These are phyloP conservation scores for Rhododendron molle DNA, from an alignment of 148 eudicot genomes.

Conservation along the genomic window DNA sequence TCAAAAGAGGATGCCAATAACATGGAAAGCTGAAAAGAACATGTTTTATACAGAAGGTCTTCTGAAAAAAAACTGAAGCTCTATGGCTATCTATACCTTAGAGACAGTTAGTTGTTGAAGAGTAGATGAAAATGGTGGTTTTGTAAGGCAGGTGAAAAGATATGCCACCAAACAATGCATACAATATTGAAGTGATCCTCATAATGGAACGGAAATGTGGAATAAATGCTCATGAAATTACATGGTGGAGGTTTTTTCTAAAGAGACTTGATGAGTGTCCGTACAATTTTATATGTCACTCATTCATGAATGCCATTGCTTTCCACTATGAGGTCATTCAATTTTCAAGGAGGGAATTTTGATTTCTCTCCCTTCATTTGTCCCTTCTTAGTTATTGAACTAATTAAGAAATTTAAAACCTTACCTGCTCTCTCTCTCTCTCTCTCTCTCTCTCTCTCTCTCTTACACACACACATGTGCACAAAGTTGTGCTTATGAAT, in stretches of 20 bases:
- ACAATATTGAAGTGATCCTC: not conserved
- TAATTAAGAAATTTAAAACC: slow-evolving; percentile 11
- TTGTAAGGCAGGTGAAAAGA: slow-evolving; percentile 12
- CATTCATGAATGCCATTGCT: slow-evolving; percentile 22
- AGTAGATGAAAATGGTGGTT: slow-evolving; percentile 22
- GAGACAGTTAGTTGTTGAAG: slow-evolving; percentile 28
- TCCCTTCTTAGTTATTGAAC: slow-evolving; percentile 22
- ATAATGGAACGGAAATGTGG: not conserved
- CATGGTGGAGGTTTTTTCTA: slow-evolving; percentile 9
- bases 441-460: too few relatives aligned
- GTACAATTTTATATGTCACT: slow-evolving; percentile 14
- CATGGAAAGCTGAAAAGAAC: not conserved
- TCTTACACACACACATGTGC: not conserved
- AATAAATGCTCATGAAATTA: slow-evolving; percentile 14
- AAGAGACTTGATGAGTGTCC: slow-evolving; percentile 1
- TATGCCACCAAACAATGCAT: not conserved
- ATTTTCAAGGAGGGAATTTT: slow-evolving; percentile 4
- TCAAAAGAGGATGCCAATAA: slow-evolving; percentile 5
- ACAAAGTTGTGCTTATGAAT: not conserved
- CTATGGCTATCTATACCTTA: not conserved
- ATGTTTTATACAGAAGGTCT: not conserved
- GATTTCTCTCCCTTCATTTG: slow-evolving; percentile 16
- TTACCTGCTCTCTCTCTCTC: not conserved
- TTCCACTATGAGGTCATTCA: slow-evolving; percentile 14
- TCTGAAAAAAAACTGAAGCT: not conserved